Evolutionary conservation across 2,329 filamentous ascomycete species (phyloP).

Genomic region (Fusarium austroafricanum): DNA sequence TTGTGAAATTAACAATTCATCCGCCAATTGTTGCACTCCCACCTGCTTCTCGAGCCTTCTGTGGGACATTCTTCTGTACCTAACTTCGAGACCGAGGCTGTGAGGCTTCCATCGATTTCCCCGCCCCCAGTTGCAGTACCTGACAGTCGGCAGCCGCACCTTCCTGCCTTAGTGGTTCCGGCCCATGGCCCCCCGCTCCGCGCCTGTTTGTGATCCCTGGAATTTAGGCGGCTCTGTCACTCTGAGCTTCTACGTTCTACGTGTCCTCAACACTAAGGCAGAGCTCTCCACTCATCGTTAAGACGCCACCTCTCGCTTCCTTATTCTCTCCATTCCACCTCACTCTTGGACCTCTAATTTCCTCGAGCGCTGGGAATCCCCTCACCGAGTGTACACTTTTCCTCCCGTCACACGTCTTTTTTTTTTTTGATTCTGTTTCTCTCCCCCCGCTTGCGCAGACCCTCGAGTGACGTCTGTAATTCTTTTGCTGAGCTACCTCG

Average conservation of each 20-base stretch:
- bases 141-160: slow-evolving; percentile 37
- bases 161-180: slow-evolving; percentile 37
- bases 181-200: slow-evolving; percentile 33
- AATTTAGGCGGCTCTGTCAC: slow-evolving; percentile 36
- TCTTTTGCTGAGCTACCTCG: slow-evolving; percentile 29
- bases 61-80: slow-evolving; percentile 4
- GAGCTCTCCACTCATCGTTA: slow-evolving; percentile 46
- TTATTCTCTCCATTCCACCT: slow-evolving; percentile 41
- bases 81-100: slow-evolving; percentile 6
- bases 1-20: background rate
- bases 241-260: slow-evolving; percentile 48
- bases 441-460: slow-evolving; percentile 30
- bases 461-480: slow-evolving; percentile 39
- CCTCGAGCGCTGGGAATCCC: slow-evolving; percentile 47
- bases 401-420: slow-evolving; percentile 9
- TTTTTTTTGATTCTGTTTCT: slow-evolving; percentile 16
- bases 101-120: slow-evolving; percentile 24
- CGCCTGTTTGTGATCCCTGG: slow-evolving; percentile 44
- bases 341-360: slow-evolving; percentile 45
- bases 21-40: background rate
- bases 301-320: slow-evolving; percentile 43
- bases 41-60: slow-evolving; percentile 43
- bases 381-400: slow-evolving; percentile 10
- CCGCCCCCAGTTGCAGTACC: slow-evolving; percentile 28
- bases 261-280: slow-evolving; percentile 50